Evolutionary conservation across 2,329 filamentous ascomycete species (phyloP), one percentile per base, ranked within the genome.

Genomic region (Metarhizium robertsii): DNA sequence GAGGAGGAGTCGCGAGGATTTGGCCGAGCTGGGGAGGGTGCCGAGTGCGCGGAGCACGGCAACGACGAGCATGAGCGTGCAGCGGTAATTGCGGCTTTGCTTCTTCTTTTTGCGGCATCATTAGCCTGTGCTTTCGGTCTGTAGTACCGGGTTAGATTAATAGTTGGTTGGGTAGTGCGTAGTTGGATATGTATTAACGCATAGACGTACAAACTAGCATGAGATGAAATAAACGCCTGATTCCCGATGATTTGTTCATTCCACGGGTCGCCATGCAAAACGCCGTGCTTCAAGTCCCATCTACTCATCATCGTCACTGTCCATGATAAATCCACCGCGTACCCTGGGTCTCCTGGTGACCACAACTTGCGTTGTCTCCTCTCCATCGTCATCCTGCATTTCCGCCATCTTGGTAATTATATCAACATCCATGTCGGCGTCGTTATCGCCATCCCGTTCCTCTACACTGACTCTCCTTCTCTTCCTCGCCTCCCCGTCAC

Each of bases 221-320:
- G n/a, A 20, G 38, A 0, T 40, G 42, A 16, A 18, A 18, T 43
- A 43, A 14, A 43, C n/a, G n/a, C 11, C 6, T 45, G 6, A 45
- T 20, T 45, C 18, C 6, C 18, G 2, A 20, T 45, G 1, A 16
- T 16, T 25, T 14, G 3, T 16, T 1, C 38, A 1, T 2, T 40
- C 38, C 10, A 3, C 32, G 32, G 32, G 32, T 40, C 38, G 38
- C 38, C 38, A 40, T 25, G 20, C 13, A 16, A 32, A 30, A 30
- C 45, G 45, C 45, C 45, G 3, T 29, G 20, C 45, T 32, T 20
- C 45, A 48, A 48, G 20, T 10, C 25, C 29, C 48, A 10, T 53
- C 42, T 47, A 56, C 53, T 80, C 77, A 59, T 82, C 79, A 50
- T 85, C 81, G 64, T 81, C 82, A 58, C 80, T 83, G 61, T 84